phyloP scores from a whole-genome alignment of 208 protist genomes.

The Leishmania martiniquensis region DNA sequence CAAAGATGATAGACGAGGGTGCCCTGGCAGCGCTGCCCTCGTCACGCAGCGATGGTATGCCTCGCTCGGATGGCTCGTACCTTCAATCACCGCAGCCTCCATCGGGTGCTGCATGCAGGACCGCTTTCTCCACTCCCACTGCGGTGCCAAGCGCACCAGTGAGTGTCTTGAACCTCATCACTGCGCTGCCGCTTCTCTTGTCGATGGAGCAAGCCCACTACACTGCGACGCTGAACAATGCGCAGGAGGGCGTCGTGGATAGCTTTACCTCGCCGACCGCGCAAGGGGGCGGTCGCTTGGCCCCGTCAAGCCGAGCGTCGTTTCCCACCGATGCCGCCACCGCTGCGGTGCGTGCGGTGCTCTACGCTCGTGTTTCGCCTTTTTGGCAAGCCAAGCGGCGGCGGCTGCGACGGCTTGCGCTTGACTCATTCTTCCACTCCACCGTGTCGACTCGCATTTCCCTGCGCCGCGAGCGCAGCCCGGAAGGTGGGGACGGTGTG shows the following conservation, averaged over 20 bases:
- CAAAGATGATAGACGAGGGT: constrained; percentile 1
- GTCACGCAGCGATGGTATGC: background rate
- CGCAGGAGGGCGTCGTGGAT: background rate
- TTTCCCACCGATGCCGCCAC: constrained; percentile 14
- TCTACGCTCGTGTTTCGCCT: constrained; percentile 3
- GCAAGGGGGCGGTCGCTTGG: background rate
- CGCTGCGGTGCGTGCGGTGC: constrained; percentile 19
- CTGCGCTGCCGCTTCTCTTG: constrained; percentile 30
- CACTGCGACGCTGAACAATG: constrained; percentile 11
- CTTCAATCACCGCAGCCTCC: background rate
- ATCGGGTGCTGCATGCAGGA: background rate
- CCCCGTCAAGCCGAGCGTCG: background rate
- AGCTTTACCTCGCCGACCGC: background rate
- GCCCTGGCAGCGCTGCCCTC: background rate
- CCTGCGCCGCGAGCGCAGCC: background rate
- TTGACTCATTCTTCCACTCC: constrained; percentile 29
- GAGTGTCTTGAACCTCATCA: constrained; percentile 30
- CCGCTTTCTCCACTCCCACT: background rate
- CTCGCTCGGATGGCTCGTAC: background rate
- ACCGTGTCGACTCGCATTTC: constrained; percentile 17
- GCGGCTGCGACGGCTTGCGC: constrained; percentile 16
- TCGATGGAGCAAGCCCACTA: constrained; percentile 20
- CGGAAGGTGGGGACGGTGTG: constrained; percentile 14
- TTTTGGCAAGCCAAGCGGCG: constrained; percentile 18
- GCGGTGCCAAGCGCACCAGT: background rate